A percentile compares a stretch with the other conserved stretches of the same genome.
Evolutionary conservation across 2,329 filamentous ascomycete genomes (phyloP).

Genomic region (Colletotrichum siamense): DNA sequence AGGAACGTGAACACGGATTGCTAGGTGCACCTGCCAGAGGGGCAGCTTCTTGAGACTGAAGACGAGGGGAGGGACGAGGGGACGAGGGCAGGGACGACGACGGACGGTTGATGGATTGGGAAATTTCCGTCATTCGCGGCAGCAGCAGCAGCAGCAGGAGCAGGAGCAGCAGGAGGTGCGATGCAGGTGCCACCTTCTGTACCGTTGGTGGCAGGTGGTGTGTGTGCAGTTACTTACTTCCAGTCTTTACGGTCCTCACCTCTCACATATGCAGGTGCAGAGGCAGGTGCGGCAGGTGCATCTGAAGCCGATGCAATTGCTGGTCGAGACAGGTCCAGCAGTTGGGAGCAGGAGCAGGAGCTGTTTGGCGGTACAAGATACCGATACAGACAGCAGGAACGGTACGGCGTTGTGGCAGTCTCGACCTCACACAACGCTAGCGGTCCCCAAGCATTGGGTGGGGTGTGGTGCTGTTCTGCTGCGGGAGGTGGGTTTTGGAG

Average conservation of each 20-base stretch:
- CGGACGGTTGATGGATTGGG: background rate
- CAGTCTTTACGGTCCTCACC: background rate
- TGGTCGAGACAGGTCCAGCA: background rate
- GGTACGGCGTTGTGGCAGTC: background rate
- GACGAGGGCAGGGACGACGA: background rate
- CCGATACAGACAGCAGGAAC: background rate
- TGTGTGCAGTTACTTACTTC: background rate
- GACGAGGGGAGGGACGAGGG: background rate
- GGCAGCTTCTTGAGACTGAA: background rate
- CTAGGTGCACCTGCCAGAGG: background rate
- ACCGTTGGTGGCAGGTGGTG: background rate
- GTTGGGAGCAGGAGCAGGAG: background rate
- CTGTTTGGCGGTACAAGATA: too few species aligned
- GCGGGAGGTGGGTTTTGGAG: conserved; percentile 20
- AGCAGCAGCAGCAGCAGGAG: background rate
- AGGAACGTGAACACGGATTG: background rate
- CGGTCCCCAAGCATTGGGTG: background rate
- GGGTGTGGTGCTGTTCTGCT: conserved; percentile 7
- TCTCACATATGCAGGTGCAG: background rate
- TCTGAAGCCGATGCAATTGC: background rate
- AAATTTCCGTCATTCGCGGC: background rate
- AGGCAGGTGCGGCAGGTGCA: background rate
- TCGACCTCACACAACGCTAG: background rate
- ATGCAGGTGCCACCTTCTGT: background rate
- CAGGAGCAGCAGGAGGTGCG: background rate